Base-by-base conservation (phyloP, 352 stramenopile genomes). In the Pythium insidiosum region DNA sequence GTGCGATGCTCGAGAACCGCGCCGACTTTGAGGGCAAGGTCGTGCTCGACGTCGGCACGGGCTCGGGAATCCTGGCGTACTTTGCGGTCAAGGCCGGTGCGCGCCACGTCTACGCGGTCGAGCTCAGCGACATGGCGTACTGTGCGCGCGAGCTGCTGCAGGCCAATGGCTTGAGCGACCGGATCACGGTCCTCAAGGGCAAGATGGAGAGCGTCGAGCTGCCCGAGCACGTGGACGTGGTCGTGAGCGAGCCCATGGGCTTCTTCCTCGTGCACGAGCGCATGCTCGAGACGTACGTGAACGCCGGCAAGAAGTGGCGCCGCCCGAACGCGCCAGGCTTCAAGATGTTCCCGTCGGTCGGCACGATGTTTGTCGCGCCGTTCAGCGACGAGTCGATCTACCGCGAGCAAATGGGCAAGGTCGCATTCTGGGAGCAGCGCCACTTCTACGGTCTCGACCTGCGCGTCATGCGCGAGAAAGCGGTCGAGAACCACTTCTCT, bases 231-330 rank as follows among this genome's bases (percentile, higher is more conserved):
- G 96, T 99, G 5, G 97, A 99, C 63, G 94, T 99, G 43, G 98
- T 99, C 23, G 89, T 99, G 16, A 98, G 90, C 3, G 96, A 99
- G 72, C 97, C 96, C 73, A 99, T 99, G 97, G 97, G 97, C 19
- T 99, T 99, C 68, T 98, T 99, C 59, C 86, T 99, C 20, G 80
- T 99, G 30, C 85, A 98, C 56, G 97, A 99, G 65, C 94, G 84
- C 45, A 99, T 99, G 97, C 80, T 99, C 26, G 96, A 99, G 73
- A 98, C 86, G 23, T 94, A 98, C 36, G 91, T 99, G 21, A 63
- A 76, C 15, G 96, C 94, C 1, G 73, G 97, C 13, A 87, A 98
- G 54, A 95, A 91, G 58, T 99, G 96, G 75, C 65, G 98, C 18
- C 95, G 95, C 50, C 68, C 72, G 15, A 20, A 97, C 91, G 20